Percentiles rank a stretch among this genome's conserved stretches.
Evolutionary conservation across 2,329 filamentous ascomycete species (phyloP).

Genomic region (Neofusicoccum ribis): DNA sequence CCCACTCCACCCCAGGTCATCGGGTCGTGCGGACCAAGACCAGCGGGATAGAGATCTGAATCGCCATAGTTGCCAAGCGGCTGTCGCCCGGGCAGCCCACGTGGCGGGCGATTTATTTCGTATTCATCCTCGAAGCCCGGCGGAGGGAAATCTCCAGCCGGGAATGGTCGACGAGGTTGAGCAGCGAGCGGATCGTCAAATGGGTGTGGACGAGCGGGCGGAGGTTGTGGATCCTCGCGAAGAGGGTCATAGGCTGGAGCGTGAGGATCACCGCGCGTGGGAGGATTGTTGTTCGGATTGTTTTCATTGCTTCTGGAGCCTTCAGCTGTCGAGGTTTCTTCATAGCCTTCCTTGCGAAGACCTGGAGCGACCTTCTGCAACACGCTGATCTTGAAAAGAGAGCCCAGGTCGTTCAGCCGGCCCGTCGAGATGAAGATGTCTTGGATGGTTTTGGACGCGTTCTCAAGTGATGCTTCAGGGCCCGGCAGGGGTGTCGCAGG

Average conservation of each 20-base stretch:
- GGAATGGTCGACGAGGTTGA: slow-evolving; percentile 61
- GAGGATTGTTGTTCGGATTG: slow-evolving; percentile 42
- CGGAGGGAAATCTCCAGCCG: slow-evolving; percentile 74
- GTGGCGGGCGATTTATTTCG: slow-evolving; percentile 71
- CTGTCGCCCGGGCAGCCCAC: slow-evolving; percentile 54
- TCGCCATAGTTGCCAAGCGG: slow-evolving; percentile 72
- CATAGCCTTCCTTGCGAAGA: slow-evolving; percentile 75
- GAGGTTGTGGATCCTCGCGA: slow-evolving; percentile 52
- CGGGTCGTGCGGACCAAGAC: slow-evolving; percentile 82
- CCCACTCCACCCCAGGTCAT: slow-evolving; percentile 65
- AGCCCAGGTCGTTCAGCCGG: slow-evolving; percentile 67
- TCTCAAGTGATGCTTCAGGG: slow-evolving; percentile 39
- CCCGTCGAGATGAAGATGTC: slow-evolving; percentile 72
- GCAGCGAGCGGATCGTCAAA: slow-evolving; percentile 68
- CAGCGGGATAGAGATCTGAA: slow-evolving; percentile 83
- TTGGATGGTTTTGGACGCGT: slow-evolving; percentile 45
- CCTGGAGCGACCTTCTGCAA: slow-evolving; percentile 81
- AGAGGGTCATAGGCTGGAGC: slow-evolving; percentile 34
- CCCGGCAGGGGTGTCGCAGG: slow-evolving; percentile 45
- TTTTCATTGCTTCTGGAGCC: slow-evolving; percentile 35
- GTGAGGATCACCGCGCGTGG: slow-evolving; percentile 39
- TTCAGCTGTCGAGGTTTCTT: slow-evolving; percentile 50
- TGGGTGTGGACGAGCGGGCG: slow-evolving; percentile 66
- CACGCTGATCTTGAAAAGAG: slow-evolving; percentile 73
- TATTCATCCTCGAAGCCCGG: slow-evolving; percentile 94